phyloP scores from a whole-genome alignment of 2,329 filamentous ascomycete species.

The Cladosporium sp. region DNA sequence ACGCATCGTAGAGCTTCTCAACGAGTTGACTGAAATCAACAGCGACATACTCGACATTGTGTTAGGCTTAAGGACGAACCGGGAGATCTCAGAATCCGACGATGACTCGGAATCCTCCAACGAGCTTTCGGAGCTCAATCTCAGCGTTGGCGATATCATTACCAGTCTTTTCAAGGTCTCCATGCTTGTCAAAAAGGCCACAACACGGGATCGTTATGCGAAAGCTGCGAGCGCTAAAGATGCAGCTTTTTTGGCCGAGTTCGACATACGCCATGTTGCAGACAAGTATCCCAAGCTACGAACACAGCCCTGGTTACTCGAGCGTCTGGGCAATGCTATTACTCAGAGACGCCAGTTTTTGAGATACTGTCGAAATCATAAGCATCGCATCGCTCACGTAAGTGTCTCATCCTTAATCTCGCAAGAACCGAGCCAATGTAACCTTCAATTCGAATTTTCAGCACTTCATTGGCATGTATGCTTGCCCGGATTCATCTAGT shows the following conservation, averaged over 20 bases:
- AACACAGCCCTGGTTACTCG: slow-evolving; percentile 25
- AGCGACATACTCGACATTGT: slow-evolving; percentile 2
- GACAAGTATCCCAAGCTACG: slow-evolving; percentile 29
- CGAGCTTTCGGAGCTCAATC: slow-evolving; percentile 28
- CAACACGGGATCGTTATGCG: slow-evolving; percentile 30
- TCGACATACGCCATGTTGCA: slow-evolving; percentile 28
- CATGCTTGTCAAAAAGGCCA: slow-evolving; percentile 29
- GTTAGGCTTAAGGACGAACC: not conserved
- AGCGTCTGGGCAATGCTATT: slow-evolving; percentile 29
- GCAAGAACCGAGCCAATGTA: not conserved
- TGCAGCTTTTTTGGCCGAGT: slow-evolving; percentile 22
- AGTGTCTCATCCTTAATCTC: not conserved
- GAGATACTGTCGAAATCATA: slow-evolving; percentile 28
- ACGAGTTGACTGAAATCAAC: slow-evolving; percentile 24
- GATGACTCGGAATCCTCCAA: slow-evolving; percentile 5
- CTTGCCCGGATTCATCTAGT: not conserved
- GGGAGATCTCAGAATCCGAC: not conserved
- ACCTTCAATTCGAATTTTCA: not conserved
- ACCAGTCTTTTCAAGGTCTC: slow-evolving; percentile 32
- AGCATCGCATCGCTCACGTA: slow-evolving; percentile 15
- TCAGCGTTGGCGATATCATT: slow-evolving; percentile 26
- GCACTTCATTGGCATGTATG: not conserved
- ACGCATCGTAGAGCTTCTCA: slow-evolving; percentile 29
- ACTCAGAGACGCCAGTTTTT: slow-evolving; percentile 30
- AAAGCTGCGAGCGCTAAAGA: slow-evolving; percentile 22